Evolutionary conservation across 495 filamentous ascomycete species (phyloP), one percentile per base, ranked within the genome.

Genomic region (Penicillium pulvis): DNA sequence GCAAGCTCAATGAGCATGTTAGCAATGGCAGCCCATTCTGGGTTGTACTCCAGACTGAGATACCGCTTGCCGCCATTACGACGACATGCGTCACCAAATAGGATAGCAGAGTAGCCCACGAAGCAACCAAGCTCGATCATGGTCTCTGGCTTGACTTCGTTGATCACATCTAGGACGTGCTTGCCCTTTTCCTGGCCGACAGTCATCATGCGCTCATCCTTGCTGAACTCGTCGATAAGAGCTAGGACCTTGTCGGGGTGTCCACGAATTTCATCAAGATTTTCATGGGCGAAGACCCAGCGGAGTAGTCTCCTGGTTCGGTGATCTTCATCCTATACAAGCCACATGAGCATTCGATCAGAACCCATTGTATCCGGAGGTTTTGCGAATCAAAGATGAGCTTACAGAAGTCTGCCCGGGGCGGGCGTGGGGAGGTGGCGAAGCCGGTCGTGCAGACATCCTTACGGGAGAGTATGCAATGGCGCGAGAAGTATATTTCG

Each of bases 81-180:
- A 31, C 79, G 78, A 3, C 90, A 68, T 3, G 86, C 83, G 12
- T 83, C 79, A 30, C 82, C 87, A 61, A 91, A 91, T 6, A 90
- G 74, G 51, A 92, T 85, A 43, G 86, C 84, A 0, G 88, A 91
- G 75, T 93, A 94, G 44, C 91, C 91, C 31, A 92, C 77, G 71
- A 93, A 95, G 48, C 88, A 87, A 42, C 91, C 91, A 4, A 93
- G 81, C 68, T 95, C 91, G 48, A 94, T 83, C 78, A 92, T 88
- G 6, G 76, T 78, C 41, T 81, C 61, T 1, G 91, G 91, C 66
- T 86, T 88, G 48, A 80, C 64, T 55, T 87, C 74, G 11, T 71
- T 69, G 56, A 94, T 91, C 8, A 91, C 65, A 30, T 87, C 74
- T 1, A 76, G 77, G 17, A 93, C 80, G 23, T 91, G 82, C 42